Evolutionary conservation across 176 grass and related monocot species (phyloP), one percentile per base, ranked within the genome.

Genomic region (Otatea glauca): DNA sequence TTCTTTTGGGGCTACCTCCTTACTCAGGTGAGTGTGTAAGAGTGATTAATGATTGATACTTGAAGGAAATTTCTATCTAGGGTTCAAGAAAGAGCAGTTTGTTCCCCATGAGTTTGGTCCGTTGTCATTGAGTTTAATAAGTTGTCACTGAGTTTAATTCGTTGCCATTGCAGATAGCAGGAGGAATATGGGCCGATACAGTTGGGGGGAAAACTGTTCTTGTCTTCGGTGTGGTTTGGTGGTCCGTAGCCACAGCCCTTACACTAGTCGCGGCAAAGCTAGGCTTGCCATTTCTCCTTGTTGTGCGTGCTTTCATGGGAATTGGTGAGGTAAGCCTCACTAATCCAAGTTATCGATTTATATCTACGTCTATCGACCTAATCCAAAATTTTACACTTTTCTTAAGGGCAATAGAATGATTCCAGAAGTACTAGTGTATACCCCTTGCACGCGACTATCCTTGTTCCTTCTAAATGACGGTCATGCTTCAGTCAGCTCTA

Each of bases 1-100:
- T 98, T 98, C 68, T 98, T 98, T 87, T 98, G 96, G 96, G 96
- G 96, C 69, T 98, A 98, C 83, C 93, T 98, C 39, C 91, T 98
- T 64, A 98, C 96, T 34, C 96, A 98, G 91, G 96, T 98, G 49
- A 16, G 32, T 76, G 10, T 35, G 5, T 12, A 32, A 5, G 4
- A 65, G 13, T 12, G 65, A 56, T 38, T 53, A 10, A 50, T 62
- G 21, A 27, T 83, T 77, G 15, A 47, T 47, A 32, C 15, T 6
- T 72, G 16, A 41, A 23, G 34, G 34, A 47, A 79, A 11, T 64
- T 35, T 55, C 49, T 5, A 68, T 58, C 25, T 11, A 15, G 38
- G 47, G 58, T 75, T 42, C 23, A 41, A n/a, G 43, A 3, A 60
- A 49, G 34, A 72, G 29, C 20, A 55, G 11, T 38, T 74, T 56